phyloP scores from a whole-genome alignment of 805 yeast species.

The Saccharomycopsis javanensis region DNA sequence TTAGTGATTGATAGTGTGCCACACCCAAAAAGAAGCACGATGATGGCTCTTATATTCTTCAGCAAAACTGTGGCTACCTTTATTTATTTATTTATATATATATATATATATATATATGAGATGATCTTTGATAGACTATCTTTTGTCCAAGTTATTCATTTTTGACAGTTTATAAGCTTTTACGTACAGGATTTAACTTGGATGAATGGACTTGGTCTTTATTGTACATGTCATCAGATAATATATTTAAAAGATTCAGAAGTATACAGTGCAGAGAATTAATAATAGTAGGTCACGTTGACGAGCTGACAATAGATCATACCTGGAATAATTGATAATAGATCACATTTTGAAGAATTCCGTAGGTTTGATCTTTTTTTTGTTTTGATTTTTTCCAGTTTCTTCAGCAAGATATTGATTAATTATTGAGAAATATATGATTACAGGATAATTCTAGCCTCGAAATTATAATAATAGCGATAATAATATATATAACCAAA shows the following conservation, averaged over 20 bases:
- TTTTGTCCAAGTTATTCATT: too few species aligned
- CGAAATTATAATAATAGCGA: neutral
- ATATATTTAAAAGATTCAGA: too few species aligned
- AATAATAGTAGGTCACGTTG: neutral
- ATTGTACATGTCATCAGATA: neutral
- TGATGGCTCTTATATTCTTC: neutral
- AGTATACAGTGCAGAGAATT: too few species aligned
- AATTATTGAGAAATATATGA: neutral
- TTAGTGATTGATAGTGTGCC: neutral
- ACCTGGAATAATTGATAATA: too few species aligned
- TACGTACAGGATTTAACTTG: too few species aligned
- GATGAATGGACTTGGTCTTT: neutral
- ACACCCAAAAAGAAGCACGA: neutral
- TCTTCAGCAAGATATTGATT: neutral
- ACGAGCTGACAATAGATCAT: too few species aligned
- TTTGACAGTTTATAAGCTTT: neutral
- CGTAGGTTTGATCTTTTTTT: too few species aligned
- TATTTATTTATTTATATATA: too few species aligned
- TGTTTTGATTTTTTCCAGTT: neutral
- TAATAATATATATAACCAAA: neutral
- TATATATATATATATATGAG: neutral
- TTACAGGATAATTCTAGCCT: neutral
- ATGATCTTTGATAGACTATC: neutral
- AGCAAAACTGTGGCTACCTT: neutral
- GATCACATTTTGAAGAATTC: too few species aligned